These are phyloP conservation scores for Hanseniaspora hatyaiensis DNA, from an alignment of 805 yeast genomes.

Conservation along the genomic window DNA sequence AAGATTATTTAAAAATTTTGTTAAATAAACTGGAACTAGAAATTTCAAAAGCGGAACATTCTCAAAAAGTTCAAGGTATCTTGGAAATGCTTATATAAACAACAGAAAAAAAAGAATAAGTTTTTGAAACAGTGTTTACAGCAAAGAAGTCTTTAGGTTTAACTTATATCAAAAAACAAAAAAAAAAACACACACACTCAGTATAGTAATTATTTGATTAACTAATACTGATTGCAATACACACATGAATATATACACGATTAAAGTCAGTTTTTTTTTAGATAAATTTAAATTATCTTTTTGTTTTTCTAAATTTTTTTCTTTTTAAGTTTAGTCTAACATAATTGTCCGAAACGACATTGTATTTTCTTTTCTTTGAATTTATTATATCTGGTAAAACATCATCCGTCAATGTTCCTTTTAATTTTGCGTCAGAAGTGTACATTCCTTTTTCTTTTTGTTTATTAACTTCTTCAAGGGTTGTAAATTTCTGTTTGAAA, in stretches of 20 bases:
- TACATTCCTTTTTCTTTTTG: conserved; percentile 25
- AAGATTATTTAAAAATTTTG: conserved; percentile 54
- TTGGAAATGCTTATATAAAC: conserved; percentile 56
- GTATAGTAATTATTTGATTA: too few relatives aligned
- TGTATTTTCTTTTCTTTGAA: conserved; percentile 25
- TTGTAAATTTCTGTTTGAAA: conserved; percentile 5
- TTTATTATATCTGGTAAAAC: conserved; percentile 2
- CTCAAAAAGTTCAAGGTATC: conserved; percentile 88
- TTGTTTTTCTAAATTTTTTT: conserved; percentile 22
- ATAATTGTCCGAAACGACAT: conserved; percentile 37
- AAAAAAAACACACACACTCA: too few relatives aligned
- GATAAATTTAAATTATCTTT: not conserved
- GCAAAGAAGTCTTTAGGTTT: not conserved
- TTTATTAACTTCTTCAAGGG: conserved; percentile 8
- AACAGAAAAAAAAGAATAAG: not conserved
- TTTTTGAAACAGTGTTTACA: not conserved
- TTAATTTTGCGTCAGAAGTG: conserved; percentile 4
- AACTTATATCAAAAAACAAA: not conserved
- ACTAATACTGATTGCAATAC: too few relatives aligned
- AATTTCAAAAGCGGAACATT: conserved; percentile 70
- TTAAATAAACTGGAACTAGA: conserved; percentile 54
- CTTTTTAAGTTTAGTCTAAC: conserved; percentile 43
- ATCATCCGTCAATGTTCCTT: conserved; percentile 16
- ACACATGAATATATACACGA: too few relatives aligned
- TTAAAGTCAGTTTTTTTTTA: not conserved